Base-by-base conservation (phyloP, 2,329 filamentous ascomycete genomes). In the Sporothrix pallida region DNA sequence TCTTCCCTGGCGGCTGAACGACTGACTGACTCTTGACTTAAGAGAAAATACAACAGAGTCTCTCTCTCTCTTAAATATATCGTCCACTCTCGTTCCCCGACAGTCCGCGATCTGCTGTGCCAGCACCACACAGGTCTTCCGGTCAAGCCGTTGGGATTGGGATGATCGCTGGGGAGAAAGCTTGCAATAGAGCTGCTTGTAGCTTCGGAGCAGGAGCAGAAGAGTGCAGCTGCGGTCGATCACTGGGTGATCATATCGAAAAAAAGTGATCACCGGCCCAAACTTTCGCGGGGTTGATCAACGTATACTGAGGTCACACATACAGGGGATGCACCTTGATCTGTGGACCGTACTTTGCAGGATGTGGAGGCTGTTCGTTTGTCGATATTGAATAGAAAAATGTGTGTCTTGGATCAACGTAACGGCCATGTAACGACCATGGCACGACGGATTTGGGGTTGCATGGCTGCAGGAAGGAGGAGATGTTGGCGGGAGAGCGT, bases 211-310 rank as follows among this genome's bases (percentile, higher is more conserved):
- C 13, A 42, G 48, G 15, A 46, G 6, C 37, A 15, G 60, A 42
- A 23, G 15, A 42, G 31, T 42, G 31, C 20, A 42, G 48, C 67
- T 37, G 48, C 26, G 31, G 48, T 20, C 15, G 26, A 69, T 54
- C 48, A 69, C 26, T 54, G 48, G 67, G 26, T 42, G 67, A 69
- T 54, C 48, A 42, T 69, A 48, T 48, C 67, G 67, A 54, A 54
- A 52, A 52, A 69, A 13, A 6, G n/a, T 6, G 42, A 48, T 17
- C 42, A 9, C 20, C 67, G 31, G 26, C 46, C 15, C 23, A 37
- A 23, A 52, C 46, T n/a, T 23, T 50, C 23, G 44, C 65, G 65
- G 65, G 44, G 44, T 68, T 12, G 65, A 52, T 52, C 44, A 17
- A 37, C 46, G 46, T 26, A 13, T 31, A n/a, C 44, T 50, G n/a